Evolutionary conservation across 2,329 filamentous ascomycete species (phyloP), one percentile per base, ranked within the genome.

Genomic region (Chrysoporthe cubensis): DNA sequence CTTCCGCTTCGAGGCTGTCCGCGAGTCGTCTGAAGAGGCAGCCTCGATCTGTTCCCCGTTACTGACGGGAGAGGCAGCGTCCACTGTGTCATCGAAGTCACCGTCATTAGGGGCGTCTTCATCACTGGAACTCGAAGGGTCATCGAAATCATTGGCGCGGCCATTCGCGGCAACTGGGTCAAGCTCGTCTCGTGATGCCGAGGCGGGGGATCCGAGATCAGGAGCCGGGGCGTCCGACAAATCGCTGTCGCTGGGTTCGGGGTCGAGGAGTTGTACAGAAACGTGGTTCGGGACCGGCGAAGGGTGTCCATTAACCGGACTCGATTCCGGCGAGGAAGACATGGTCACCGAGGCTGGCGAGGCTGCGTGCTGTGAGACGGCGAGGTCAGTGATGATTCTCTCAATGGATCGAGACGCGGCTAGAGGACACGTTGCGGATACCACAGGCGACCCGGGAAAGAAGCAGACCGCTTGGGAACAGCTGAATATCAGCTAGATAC

Each of bases 1-100:
- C 81, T 92, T 91, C 80, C 94, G 91, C 84, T 97, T 97, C 70
- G 85, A 80, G 62, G 86, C 87, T 76, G 88, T 86, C 71, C 85
- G 86, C 56, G 90, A 92, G 74, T 90, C 90, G 74, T 88, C 86
- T 59, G 93, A 96, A 48, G 63, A 65, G 44, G 56, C 88, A 74
- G 85, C 82, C 72, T 85, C 85, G 70, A 85, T 84, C 62, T 81
- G 79, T 62, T 75, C 79, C 66, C 78, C 80, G 64, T 85, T 82
- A 68, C 82, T 83, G 64, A 81, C 82, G 2, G 75, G 78, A 52
- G 79, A 80, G 76, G 80, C 87, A 71, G 82, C 80, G 70, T 88
- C 87, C 71, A 88, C 90, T 78, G 90, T 89, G 76, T 93, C 91
- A 68, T 70, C 68, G 75, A 91, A 97, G 78, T 97, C 93, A 71